Conservation (phyloP, 768 basidiomycete genomes). For the Mycena amicta region DNA sequence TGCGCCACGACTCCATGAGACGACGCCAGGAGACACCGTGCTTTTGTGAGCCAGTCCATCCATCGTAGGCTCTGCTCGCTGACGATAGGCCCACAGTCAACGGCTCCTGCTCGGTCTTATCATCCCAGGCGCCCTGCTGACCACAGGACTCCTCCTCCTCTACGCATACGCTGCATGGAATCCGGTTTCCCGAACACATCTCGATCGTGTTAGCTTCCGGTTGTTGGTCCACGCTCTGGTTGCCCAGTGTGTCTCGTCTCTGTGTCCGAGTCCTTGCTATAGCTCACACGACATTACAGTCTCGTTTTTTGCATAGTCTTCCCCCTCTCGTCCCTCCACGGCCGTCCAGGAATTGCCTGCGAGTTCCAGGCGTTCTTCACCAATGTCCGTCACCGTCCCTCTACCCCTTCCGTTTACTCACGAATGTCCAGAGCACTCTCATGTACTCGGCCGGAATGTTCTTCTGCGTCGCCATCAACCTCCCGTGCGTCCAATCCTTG, state of each 20-base stretch:
- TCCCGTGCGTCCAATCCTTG: neutral
- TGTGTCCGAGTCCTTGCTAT: too few species aligned
- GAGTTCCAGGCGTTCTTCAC: neutral
- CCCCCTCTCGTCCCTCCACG: neutral
- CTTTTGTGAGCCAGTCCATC: neutral
- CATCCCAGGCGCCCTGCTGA: neutral
- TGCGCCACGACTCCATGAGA: neutral
- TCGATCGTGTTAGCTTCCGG: neutral
- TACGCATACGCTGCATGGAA: neutral
- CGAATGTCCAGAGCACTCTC: neutral
- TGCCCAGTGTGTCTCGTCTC: neutral
- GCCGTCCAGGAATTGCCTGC: neutral
- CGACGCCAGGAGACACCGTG: neutral
- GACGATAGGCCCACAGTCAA: neutral
- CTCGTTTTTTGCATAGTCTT: neutral
- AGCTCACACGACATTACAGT: too few species aligned
- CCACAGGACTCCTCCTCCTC: neutral
- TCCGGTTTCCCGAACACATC: neutral
- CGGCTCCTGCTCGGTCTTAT: neutral
- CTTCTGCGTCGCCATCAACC: slow-evolving; percentile 6
- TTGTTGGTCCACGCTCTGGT: neutral
- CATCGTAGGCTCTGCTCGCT: neutral
- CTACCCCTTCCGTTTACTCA: neutral
- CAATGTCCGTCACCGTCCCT: neutral
- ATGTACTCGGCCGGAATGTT: slow-evolving; percentile 7